Percentiles rank a stretch among this genome's conserved stretches.
Evolutionary conservation across 805 yeast genomes (phyloP).

Genomic region (Isabelozyma rhagii): DNA sequence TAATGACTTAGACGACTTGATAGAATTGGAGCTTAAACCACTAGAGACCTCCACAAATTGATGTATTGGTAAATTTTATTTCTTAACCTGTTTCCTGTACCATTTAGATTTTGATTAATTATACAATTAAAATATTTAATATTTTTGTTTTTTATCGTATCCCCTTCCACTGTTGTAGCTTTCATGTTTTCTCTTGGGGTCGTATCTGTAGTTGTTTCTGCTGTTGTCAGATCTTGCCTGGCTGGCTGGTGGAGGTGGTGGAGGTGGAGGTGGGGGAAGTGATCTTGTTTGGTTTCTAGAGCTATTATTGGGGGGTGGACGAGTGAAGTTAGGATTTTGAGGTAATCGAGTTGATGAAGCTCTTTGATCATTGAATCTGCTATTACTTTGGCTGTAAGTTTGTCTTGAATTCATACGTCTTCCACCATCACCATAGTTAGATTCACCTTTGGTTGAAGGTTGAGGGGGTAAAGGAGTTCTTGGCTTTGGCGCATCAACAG

Average conservation of each 20-base stretch:
- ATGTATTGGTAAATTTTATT: background rate
- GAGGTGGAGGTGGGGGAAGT: conserved; percentile 13
- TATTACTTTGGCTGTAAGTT: background rate
- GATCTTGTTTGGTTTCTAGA: background rate
- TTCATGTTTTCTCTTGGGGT: conserved; percentile 23
- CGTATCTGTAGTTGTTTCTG: conserved; percentile 9
- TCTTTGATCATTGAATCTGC: conserved; percentile 2
- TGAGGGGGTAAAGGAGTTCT: conserved; percentile 10
- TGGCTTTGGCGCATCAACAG: background rate
- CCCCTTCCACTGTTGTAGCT: conserved; percentile 14
- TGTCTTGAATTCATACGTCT: conserved; percentile 1
- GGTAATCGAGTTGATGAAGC: background rate
- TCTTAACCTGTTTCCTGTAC: background rate
- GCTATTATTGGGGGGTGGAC: background rate
- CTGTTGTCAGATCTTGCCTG: conserved; percentile 5
- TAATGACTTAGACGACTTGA: conserved; percentile 18
- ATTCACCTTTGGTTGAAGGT: conserved; percentile 3
- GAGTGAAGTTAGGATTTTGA: background rate
- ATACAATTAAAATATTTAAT: conserved; percentile 8
- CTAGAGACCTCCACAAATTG: conserved; percentile 4
- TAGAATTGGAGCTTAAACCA: conserved; percentile 20
- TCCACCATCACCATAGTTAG: conserved; percentile 4
- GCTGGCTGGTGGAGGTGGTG: conserved; percentile 20
- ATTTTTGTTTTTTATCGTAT: conserved; percentile 29
- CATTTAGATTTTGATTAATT: background rate